A percentile compares a stretch with the other conserved stretches of the same genome.
Evolutionary conservation across 148 eudicot species (phyloP).

Genomic region (Vaccinium macrocarpon): DNA sequence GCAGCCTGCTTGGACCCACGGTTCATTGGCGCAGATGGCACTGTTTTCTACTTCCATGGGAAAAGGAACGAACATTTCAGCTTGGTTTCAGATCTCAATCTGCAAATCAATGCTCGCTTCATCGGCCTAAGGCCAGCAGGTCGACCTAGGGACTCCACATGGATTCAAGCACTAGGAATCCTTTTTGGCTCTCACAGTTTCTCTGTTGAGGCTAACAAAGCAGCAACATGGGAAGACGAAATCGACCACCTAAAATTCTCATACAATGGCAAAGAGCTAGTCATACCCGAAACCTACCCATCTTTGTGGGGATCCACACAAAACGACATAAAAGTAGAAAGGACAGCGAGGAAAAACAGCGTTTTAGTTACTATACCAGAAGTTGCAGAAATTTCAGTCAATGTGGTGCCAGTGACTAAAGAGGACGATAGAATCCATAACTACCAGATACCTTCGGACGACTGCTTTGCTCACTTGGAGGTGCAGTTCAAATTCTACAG

Average conservation of each 20-base stretch:
- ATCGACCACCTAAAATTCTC: conserved; percentile 30
- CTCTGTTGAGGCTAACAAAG: conserved; percentile 29
- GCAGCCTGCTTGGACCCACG: conserved; percentile 29
- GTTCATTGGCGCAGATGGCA: conserved; percentile 27
- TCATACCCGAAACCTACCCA: conserved; percentile 19
- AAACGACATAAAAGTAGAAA: conserved; percentile 21
- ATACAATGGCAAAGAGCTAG: conserved; percentile 14
- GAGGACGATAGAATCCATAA: conserved; percentile 24
- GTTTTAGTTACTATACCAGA: conserved; percentile 14
- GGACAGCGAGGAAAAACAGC: conserved; percentile 28
- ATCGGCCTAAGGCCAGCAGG: conserved; percentile 23
- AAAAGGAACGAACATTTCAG: conserved; percentile 23
- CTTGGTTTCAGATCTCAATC: conserved; percentile 19
- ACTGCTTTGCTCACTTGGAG: conserved; percentile 67
- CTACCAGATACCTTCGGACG: conserved; percentile 46
- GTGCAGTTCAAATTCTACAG: conserved; percentile 51
- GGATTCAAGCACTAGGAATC: conserved; percentile 29
- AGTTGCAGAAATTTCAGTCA: conserved; percentile 21
- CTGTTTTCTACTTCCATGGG: conserved; percentile 29
- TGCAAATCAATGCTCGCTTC: conserved; percentile 26
- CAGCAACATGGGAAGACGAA: conserved; percentile 27
- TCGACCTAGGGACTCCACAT: conserved; percentile 21
- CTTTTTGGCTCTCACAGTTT: conserved; percentile 23
- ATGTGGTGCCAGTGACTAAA: conserved; percentile 30
- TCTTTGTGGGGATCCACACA: conserved; percentile 26